phyloP scores from a whole-genome alignment of 768 basidiomycete species.

The Tulasnella sp. region DNA sequence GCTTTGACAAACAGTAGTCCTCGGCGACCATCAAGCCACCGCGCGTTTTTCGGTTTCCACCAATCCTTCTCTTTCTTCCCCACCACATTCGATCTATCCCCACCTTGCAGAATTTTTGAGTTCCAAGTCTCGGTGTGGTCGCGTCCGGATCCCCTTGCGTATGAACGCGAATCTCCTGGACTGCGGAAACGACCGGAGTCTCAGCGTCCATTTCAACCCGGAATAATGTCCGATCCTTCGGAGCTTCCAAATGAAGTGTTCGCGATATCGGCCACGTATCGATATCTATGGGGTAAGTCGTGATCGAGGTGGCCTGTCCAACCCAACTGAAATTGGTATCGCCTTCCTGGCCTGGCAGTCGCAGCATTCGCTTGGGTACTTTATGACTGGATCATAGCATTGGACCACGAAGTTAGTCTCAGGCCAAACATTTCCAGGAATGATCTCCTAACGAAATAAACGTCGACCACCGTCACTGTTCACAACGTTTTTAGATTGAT shows the following conservation, averaged over 20 bases:
- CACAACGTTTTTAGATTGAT: not conserved
- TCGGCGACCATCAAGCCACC: too few species aligned
- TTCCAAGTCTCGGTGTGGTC: too few species aligned
- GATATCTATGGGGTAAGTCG: not conserved
- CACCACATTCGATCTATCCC: too few species aligned
- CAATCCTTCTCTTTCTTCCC: too few species aligned
- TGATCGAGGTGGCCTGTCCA: not conserved
- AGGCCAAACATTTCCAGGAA: too few species aligned
- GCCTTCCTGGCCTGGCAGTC: not conserved
- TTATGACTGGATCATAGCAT: slow-evolving; percentile 18
- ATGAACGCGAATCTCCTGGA: too few species aligned
- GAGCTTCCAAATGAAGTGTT: not conserved
- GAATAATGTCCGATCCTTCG: too few species aligned
- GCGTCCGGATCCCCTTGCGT: too few species aligned
- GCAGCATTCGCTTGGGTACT: slow-evolving; percentile 14
- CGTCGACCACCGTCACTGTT: too few species aligned
- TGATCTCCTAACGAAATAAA: not conserved
- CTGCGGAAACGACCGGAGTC: not conserved
- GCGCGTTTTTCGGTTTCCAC: too few species aligned
- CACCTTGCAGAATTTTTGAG: too few species aligned
- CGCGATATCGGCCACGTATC: not conserved
- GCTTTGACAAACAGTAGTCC: too few species aligned
- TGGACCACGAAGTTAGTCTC: slow-evolving; percentile 13
- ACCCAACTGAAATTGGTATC: not conserved
- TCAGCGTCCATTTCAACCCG: not conserved